Evolutionary conservation across 306 rosid genomes (phyloP), one percentile per base, ranked within the genome.

Genomic region (Vigna trinervia): DNA sequence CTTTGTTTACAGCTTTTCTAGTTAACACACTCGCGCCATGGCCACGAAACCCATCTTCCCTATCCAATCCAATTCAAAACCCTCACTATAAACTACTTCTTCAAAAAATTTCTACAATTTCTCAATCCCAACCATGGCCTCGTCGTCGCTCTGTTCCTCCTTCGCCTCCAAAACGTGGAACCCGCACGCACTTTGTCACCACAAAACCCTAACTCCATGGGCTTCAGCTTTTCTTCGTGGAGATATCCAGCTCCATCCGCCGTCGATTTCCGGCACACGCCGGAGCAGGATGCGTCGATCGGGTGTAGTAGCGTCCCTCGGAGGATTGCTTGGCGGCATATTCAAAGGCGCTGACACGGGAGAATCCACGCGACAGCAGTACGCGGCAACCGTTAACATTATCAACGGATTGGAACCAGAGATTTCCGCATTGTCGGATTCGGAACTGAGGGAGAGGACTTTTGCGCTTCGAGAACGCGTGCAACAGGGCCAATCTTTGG

Each of bases 261-360:
- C 57, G 15, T 38, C 82, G 46, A 43, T 73, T 71, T 53, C 81
- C 38, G 52, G 79, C 78, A 13, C 92, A 12, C 74, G 81, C 12
- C 84, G 78, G 17, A 19, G 50, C 20, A 72, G 78, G 69, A 28
- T 57, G 60, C 84, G 82, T 63, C 84, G 63, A 26, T 38, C 64
- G 46, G 78, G 56, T 36, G 78, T 85, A n/a, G 83, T 64, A 14
- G 96, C 93, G 19, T 88, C 97, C 13, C 84, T 95, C 23, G 97
- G 99, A 68, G 99, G 99, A 4, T 82, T 95, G 22, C 77, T 95
- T 1, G 88, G 99, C 50, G 94, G 97, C 11, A 87, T 95, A 50
- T 95, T 95, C 77, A 89, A 87, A 75, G 96, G 97, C 8, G 63
- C 84, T 0, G 99, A 92, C 79, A 90, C 93, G 5, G 99, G 99